Evolutionary conservation across 257 asterid species (phyloP).

Genomic region (Plectranthus barbatus): DNA sequence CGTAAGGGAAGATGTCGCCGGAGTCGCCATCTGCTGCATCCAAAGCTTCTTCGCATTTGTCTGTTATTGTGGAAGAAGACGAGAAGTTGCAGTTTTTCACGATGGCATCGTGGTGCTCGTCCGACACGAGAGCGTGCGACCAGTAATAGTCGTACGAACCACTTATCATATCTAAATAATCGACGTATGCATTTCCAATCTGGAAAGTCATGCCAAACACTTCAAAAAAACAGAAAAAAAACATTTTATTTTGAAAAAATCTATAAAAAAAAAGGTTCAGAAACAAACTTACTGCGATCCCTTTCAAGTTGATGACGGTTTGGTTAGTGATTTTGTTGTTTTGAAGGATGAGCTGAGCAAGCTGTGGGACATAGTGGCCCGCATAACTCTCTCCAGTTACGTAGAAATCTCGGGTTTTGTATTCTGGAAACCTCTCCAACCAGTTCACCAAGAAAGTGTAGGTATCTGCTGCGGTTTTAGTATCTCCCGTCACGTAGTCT

Average conservation of each 20-base stretch:
- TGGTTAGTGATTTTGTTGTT: slow-evolving; percentile 39
- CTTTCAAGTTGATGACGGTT: slow-evolving; percentile 40
- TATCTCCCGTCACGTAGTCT: slow-evolving; percentile 40
- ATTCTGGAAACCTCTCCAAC: slow-evolving; percentile 65
- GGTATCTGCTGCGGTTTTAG: slow-evolving; percentile 45
- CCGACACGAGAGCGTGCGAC: slow-evolving; percentile 43
- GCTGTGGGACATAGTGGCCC: slow-evolving; percentile 67
- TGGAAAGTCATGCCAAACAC: slow-evolving; percentile 1
- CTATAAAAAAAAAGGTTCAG: too few relatives aligned
- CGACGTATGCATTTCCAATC: slow-evolving; percentile 53
- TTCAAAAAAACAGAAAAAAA: neutral
- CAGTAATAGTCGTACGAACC: slow-evolving; percentile 40
- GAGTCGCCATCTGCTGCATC: neutral
- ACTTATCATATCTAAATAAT: neutral
- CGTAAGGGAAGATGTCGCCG: slow-evolving; percentile 14
- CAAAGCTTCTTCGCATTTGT: neutral
- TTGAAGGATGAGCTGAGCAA: slow-evolving; percentile 42
- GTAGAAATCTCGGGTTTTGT: slow-evolving; percentile 50
- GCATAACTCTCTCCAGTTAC: slow-evolving; percentile 69
- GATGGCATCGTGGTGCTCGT: slow-evolving; percentile 35
- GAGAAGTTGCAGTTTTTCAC: slow-evolving; percentile 35
- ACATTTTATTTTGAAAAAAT: neutral
- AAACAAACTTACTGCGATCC: slow-evolving; percentile 44
- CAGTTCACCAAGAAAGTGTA: slow-evolving; percentile 49
- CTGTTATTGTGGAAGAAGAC: slow-evolving; percentile 4